A percentile compares a stretch with the other conserved stretches of the same genome.
phyloP scores from a whole-genome alignment of 2,329 filamentous ascomycete genomes.

The Penicillium digitatum region DNA sequence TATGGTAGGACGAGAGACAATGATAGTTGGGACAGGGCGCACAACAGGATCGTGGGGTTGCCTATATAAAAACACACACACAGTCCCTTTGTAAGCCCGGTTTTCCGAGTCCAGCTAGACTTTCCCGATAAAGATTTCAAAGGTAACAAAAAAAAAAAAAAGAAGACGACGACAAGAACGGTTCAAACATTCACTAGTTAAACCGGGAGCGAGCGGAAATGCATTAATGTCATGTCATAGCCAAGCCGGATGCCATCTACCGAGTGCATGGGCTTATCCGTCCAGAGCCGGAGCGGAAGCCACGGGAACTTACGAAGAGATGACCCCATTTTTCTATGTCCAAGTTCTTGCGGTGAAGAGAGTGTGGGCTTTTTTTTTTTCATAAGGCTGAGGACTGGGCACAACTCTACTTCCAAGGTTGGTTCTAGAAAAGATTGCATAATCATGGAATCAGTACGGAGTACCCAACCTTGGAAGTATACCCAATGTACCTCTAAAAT shows the following conservation, averaged over 20 bases:
- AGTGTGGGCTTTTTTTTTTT: background rate
- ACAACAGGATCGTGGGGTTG: conserved; percentile 11
- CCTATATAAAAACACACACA: conserved; percentile 11
- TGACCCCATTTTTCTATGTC: conserved; percentile 25
- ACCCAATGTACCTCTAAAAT: background rate
- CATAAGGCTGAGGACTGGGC: background rate
- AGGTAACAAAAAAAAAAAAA: background rate
- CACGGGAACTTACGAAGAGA: conserved; percentile 21
- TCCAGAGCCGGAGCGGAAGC: conserved; percentile 22
- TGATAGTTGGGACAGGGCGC: conserved; percentile 7
- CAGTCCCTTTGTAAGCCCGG: conserved; percentile 2
- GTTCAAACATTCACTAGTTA: conserved; percentile 12
- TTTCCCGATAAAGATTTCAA: background rate
- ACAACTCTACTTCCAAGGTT: background rate
- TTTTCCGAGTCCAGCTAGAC: conserved; percentile 10
- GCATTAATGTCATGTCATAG: conserved; percentile 16
- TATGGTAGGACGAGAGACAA: conserved; percentile 18
- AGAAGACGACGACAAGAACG: conserved; percentile 3
- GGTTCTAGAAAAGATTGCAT: background rate
- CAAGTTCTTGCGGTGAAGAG: conserved; percentile 8
- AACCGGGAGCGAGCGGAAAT: conserved; percentile 29
- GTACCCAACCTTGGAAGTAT: too few species aligned
- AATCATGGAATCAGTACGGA: background rate
- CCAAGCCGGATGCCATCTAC: conserved; percentile 26
- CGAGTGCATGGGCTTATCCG: conserved; percentile 21